These are phyloP conservation scores for Rheum nobile DNA, from an alignment of 148 eudicot genomes.

Conservation along the genomic window DNA sequence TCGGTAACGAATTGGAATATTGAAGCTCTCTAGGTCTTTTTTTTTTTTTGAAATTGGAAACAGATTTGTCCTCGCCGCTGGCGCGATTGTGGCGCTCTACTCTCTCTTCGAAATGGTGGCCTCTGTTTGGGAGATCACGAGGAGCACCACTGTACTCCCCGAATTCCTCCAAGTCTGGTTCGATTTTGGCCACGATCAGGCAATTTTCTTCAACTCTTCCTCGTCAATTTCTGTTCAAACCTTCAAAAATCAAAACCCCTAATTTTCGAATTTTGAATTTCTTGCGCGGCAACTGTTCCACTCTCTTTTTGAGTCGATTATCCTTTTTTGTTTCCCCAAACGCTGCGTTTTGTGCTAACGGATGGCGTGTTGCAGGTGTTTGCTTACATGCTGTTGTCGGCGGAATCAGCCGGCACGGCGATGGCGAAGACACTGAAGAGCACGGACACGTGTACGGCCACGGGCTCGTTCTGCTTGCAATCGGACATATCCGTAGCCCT, in stretches of 20 bases:
- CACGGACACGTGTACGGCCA: conserved; percentile 38
- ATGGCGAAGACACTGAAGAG: conserved; percentile 43
- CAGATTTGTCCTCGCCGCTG: conserved; percentile 59
- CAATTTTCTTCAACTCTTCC: conserved; percentile 4
- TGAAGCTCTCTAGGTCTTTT: too few relatives aligned
- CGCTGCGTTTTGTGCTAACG: not conserved
- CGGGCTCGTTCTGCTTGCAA: conserved; percentile 56
- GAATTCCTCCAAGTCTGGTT: conserved; percentile 76
- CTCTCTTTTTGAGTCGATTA: too few relatives aligned
- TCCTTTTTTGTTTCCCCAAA: not conserved
- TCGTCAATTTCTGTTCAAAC: not conserved
- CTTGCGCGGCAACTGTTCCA: conserved; percentile 8
- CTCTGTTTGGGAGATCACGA: conserved; percentile 68
- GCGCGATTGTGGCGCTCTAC: conserved; percentile 61
- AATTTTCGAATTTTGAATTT: conserved; percentile 4
- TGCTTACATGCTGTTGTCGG: conserved; percentile 58
- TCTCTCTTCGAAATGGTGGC: conserved; percentile 74
- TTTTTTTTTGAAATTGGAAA: not conserved
- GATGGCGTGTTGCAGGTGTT: conserved; percentile 34
- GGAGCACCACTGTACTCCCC: conserved; percentile 54
- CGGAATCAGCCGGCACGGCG: conserved; percentile 60
- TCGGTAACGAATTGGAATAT: not conserved
- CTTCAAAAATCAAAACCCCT: not conserved
- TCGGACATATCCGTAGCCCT: conserved; percentile 60
- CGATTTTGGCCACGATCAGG: conserved; percentile 89